Evolutionary conservation across 257 asterid species (phyloP).

Genomic region (Plantago ovata): DNA sequence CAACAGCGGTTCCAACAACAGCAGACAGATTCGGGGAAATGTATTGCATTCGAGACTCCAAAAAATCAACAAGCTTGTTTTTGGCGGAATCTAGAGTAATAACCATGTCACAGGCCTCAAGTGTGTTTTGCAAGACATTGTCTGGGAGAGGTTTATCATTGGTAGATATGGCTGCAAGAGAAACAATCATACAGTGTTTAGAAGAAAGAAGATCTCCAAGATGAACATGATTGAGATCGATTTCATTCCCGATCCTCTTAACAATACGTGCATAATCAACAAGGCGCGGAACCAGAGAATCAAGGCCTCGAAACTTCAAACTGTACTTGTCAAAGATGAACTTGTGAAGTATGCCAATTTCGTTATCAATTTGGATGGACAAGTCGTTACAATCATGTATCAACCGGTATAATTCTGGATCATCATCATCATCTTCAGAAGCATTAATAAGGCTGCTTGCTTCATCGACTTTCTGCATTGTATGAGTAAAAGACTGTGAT

Average conservation of each 20-base stretch:
- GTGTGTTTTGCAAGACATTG: too few relatives aligned
- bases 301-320: slow-evolving; percentile 85
- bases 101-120: too few relatives aligned
- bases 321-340: slow-evolving; percentile 93
- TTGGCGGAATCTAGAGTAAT: too few relatives aligned
- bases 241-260: slow-evolving; percentile 75
- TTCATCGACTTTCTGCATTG: slow-evolving; percentile 83
- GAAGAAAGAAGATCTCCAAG: slow-evolving; percentile 89
- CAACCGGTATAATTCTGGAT: slow-evolving; percentile 85
- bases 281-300: slow-evolving; percentile 88
- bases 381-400: slow-evolving; percentile 84
- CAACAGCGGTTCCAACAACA: slow-evolving; percentile 89
- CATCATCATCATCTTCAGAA: slow-evolving; percentile 69
- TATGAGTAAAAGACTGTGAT: slow-evolving; percentile 57
- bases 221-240: slow-evolving; percentile 85
- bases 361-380: slow-evolving; percentile 88
- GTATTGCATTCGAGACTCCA: slow-evolving; percentile 88
- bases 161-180: too few relatives aligned
- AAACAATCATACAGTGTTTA: too few relatives aligned
- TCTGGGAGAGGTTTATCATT: too few relatives aligned
- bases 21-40: slow-evolving; percentile 95
- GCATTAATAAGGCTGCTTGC: slow-evolving; percentile 66
- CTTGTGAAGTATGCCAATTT: slow-evolving; percentile 75
- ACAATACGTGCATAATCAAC: slow-evolving; percentile 93
- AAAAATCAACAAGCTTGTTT: slow-evolving; percentile 87